phyloP scores from a whole-genome alignment of 2,329 filamentous ascomycete species.

The Claviceps citrina region DNA sequence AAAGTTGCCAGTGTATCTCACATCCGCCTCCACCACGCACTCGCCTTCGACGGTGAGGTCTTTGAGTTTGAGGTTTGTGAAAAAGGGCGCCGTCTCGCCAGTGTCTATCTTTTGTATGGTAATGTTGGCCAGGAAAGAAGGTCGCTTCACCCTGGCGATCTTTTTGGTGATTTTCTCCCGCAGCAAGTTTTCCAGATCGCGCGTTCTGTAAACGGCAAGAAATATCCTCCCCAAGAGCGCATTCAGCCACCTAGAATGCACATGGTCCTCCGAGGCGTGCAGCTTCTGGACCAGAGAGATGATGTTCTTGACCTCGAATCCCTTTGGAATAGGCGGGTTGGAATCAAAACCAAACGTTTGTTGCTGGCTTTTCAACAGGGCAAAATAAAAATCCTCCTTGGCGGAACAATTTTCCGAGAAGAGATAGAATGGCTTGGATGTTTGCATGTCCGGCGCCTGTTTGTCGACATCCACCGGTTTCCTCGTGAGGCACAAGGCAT shows the following conservation, averaged over 20 bases:
- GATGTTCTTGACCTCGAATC: slow-evolving; percentile 73
- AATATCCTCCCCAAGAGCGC: slow-evolving; percentile 80
- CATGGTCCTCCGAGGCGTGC: slow-evolving; percentile 79
- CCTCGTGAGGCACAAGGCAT: slow-evolving; percentile 69
- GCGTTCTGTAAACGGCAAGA: slow-evolving; percentile 71
- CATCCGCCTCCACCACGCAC: slow-evolving; percentile 69
- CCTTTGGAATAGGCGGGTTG: slow-evolving; percentile 49
- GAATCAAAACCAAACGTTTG: slow-evolving; percentile 42
- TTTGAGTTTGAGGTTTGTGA: slow-evolving; percentile 76
- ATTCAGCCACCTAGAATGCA: slow-evolving; percentile 88
- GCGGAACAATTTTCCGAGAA: slow-evolving; percentile 93
- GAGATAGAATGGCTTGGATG: slow-evolving; percentile 75
- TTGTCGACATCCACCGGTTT: slow-evolving; percentile 39
- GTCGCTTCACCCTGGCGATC: slow-evolving; percentile 83
- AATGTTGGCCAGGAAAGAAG: slow-evolving; percentile 75
- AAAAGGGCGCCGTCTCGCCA: slow-evolving; percentile 71
- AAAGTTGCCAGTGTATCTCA: slow-evolving; percentile 81
- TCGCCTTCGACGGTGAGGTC: slow-evolving; percentile 88
- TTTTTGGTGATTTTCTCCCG: slow-evolving; percentile 86
- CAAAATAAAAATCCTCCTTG: slow-evolving; percentile 97
- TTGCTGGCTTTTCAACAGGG: slow-evolving; percentile 71
- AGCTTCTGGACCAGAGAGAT: slow-evolving; percentile 79
- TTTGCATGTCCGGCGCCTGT: slow-evolving; percentile 33
- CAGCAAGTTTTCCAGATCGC: slow-evolving; percentile 64
- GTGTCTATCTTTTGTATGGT: slow-evolving; percentile 71